phyloP scores from a whole-genome alignment of 1,139 yeast genomes.

The Candida anutae region DNA sequence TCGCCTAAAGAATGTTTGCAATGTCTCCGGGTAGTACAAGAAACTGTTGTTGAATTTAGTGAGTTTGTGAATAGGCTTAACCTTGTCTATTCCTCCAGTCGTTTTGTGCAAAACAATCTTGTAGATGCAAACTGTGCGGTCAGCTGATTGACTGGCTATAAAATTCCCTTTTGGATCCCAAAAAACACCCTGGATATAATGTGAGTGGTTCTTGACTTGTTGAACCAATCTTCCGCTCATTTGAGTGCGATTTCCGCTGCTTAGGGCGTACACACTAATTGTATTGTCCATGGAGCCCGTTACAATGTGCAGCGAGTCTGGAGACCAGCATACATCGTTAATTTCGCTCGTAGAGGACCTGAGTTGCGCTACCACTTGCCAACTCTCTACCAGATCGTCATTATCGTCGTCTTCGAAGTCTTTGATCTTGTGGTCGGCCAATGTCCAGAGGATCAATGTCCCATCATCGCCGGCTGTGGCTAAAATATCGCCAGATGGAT shows the following conservation, averaged over 20 bases:
- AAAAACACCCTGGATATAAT: constrained; percentile 89
- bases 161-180: constrained; percentile 87
- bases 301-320: constrained; percentile 64
- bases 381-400: constrained; percentile 57
- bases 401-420: constrained; percentile 52
- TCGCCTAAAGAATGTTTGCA: constrained; percentile 85
- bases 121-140: constrained; percentile 69
- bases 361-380: constrained; percentile 54
- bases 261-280: constrained; percentile 57
- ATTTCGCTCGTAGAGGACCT: constrained; percentile 66
- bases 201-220: constrained; percentile 67
- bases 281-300: constrained; percentile 90
- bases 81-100: constrained; percentile 12
- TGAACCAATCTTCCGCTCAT: constrained; percentile 46
- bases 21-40: constrained; percentile 75
- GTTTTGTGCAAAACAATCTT: constrained; percentile 11
- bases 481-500: constrained; percentile 53
- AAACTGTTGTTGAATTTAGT: constrained; percentile 23
- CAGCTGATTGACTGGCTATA: constrained; percentile 86
- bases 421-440: constrained; percentile 42
- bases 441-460: constrained; percentile 69
- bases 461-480: constrained; percentile 98
- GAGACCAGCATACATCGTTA: constrained; percentile 90
- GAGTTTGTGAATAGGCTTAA: constrained; percentile 14
- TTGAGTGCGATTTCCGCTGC: constrained; percentile 13